Evolutionary conservation across 192 early-diverging fungal genomes (phyloP).

Genomic region (Linderina pennispora): DNA sequence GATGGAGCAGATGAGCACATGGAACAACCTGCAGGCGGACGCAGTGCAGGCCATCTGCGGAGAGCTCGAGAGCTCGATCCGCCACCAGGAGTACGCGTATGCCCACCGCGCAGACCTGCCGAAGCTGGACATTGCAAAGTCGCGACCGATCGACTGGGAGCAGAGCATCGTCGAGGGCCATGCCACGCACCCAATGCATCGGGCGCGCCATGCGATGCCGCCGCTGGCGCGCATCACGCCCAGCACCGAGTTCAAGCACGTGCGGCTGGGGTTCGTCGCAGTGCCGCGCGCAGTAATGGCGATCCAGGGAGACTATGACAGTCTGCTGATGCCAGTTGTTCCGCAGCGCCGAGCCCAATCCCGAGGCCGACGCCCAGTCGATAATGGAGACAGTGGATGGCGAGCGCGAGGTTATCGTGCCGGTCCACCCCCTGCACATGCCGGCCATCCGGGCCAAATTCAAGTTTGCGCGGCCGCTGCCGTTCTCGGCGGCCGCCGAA

Average conservation of each 20-base stretch:
- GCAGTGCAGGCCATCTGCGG: conserved; percentile 14
- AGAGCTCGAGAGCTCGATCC: conserved; percentile 44
- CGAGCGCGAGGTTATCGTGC: conserved; percentile 28
- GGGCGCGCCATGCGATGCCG: conserved; percentile 38
- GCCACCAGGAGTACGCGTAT: conserved; percentile 30
- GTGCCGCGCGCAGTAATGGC: conserved; percentile 11
- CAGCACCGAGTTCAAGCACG: conserved; percentile 19
- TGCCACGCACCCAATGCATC: conserved; percentile 54
- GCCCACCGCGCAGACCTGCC: background rate
- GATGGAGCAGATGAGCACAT: background rate
- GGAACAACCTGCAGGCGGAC: background rate
- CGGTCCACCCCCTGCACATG: conserved; percentile 49
- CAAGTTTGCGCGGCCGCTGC: conserved; percentile 25
- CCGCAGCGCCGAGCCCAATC: background rate
- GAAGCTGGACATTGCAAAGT: conserved; percentile 11
- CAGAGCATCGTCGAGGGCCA: conserved; percentile 51
- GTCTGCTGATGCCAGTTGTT: conserved; percentile 11
- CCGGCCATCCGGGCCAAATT: conserved; percentile 40
- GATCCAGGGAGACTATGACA: conserved; percentile 17
- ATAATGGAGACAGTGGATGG: background rate
- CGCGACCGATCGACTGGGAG: conserved; percentile 46
- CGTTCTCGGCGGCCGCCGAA: conserved; percentile 7
- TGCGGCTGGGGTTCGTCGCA: conserved; percentile 31
- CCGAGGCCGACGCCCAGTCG: too few relatives aligned
- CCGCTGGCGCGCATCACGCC: conserved; percentile 35